Base-by-base conservation (phyloP, 768 basidiomycete genomes). In the Vararia minispora region DNA sequence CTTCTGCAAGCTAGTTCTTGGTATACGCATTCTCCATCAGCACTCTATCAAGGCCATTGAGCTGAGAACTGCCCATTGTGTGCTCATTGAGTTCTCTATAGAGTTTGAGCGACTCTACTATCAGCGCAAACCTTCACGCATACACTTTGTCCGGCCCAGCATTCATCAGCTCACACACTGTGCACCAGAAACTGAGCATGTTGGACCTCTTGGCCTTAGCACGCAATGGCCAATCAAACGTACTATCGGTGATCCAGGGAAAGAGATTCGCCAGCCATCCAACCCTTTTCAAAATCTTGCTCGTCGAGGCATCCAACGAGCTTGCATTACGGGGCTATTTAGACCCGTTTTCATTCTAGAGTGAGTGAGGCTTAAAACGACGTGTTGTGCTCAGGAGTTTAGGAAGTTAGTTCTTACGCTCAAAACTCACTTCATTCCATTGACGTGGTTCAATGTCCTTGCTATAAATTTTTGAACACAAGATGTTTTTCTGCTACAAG, bases 81-180 rank as follows among this genome's bases (percentile, higher is more conserved):
- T 45, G 0, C 40, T 65, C 11, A 13, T 51, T 1, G 27, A 50
- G 10, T 66, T 58, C 41, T 36, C 42, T 2, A 28, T 39, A 6
- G 59, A 64, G 12, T 67, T 52, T 44, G 62, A 67, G 42, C n/a
- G 37, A 0, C 40, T 65, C 0, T 67, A 67, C 42, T 58, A 54
- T 35, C 55, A 59, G 24, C 55, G 47, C 1, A 22, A 31, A 0
- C 1, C 27, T 14, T 51, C 23, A 6, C 51, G 28, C 5, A 33
- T 68, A 17, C 65, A 67, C 35, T 62, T 66, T 38, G 20, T 46
- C 14, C 50, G 52, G 1, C 64, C 45, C n/a, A 50, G 55, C 32
- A 40, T 65, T n/a, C 63, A 65, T 37, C 37, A 46, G 0, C 37
- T 60, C 4, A 17, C 49, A 1, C 65, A 66, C 33, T 25, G 54